These are phyloP conservation scores for Annulohypoxylon moriforme DNA, from an alignment of 495 filamentous ascomycete species.

Conservation along the genomic window DNA sequence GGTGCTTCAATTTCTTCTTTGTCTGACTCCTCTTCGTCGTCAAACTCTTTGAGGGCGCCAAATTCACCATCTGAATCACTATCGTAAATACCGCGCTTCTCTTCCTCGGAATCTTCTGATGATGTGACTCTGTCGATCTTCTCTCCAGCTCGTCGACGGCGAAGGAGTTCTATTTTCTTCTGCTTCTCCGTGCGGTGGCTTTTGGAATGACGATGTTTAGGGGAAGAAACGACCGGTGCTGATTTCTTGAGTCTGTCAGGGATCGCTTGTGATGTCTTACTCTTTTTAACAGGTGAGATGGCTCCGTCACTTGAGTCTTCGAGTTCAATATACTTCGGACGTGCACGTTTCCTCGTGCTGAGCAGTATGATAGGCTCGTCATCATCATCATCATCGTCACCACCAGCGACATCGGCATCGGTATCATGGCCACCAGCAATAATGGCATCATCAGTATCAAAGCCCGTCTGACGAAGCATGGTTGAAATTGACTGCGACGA, in stretches of 20 bases:
- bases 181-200: slow-evolving; percentile 44
- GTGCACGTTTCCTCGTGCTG: slow-evolving; percentile 18
- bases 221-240: slow-evolving; percentile 18
- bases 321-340: slow-evolving; percentile 16
- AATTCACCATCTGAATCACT: slow-evolving; percentile 51
- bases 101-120: slow-evolving; percentile 49
- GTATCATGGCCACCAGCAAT: slow-evolving; percentile 12
- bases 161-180: slow-evolving; percentile 64
- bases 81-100: slow-evolving; percentile 55
- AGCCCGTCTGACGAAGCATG: slow-evolving; percentile 29
- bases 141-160: slow-evolving; percentile 68
- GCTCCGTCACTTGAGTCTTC: slow-evolving; percentile 41
- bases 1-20: slow-evolving; percentile 40
- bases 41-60: slow-evolving; percentile 56
- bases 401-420: slow-evolving; percentile 40
- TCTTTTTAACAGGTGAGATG: slow-evolving; percentile 39
- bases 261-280: slow-evolving; percentile 30
- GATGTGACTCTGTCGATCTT: slow-evolving; percentile 56
- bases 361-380: slow-evolving; percentile 42
- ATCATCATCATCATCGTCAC: slow-evolving; percentile 43
- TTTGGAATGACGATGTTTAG: slow-evolving; percentile 34
- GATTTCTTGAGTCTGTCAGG: slow-evolving; percentile 38
- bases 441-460: slow-evolving; percentile 31
- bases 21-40: slow-evolving; percentile 60
- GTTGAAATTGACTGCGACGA: slow-evolving; percentile 47